Base-by-base conservation (phyloP, 805 yeast species). In the Yarrowia sp. region DNA sequence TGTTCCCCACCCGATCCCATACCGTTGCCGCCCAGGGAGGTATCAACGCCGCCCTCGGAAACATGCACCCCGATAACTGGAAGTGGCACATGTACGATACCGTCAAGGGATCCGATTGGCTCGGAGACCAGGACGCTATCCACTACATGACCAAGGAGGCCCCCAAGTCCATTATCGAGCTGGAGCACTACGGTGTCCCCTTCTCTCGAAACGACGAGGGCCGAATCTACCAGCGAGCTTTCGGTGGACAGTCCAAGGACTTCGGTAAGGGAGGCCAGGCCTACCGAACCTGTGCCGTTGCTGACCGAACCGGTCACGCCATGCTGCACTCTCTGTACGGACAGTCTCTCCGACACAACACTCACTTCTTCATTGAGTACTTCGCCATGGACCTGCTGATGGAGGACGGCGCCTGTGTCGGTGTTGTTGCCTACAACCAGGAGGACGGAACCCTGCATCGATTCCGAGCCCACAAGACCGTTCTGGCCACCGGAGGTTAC, bases 11-110 rank as follows among this genome's bases (percentile, higher is more conserved):
- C 35, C 89, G 99, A 80, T 92, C 98, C 17, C 99, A 93, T 77
- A 93, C 99, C 18, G 99, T 93, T 61, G 98, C 98, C 66, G 99
- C 99, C 61, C 99, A 93, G 80, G 99, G 99, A 80, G 99, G 99
- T 81, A 95, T 93, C 79, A 93, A 93, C 74, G 99, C 98, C 70
- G 99, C 99, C 35, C 83, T 93, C 70, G 99, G 98, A 71, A 93
- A 93, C 83, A 93, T 93, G 97, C 98, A 95, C 81, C 83, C 85
- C 71, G 99, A 93, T 78, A 92, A 92, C 81, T 93, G 99, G 99
- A 96, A 90, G 79, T 95, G 98, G 98, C 99, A 93, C 79, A 92
- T 93, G 98, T 93, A 95, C 80, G 99, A 93, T 76, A 93, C 99
- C 73, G 98, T 93, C 72, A 93, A 93, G 81, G 99, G 99, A 69